phyloP scores from a whole-genome alignment of 192 early-diverging fungal genomes.

The Diversispora eburnea region DNA sequence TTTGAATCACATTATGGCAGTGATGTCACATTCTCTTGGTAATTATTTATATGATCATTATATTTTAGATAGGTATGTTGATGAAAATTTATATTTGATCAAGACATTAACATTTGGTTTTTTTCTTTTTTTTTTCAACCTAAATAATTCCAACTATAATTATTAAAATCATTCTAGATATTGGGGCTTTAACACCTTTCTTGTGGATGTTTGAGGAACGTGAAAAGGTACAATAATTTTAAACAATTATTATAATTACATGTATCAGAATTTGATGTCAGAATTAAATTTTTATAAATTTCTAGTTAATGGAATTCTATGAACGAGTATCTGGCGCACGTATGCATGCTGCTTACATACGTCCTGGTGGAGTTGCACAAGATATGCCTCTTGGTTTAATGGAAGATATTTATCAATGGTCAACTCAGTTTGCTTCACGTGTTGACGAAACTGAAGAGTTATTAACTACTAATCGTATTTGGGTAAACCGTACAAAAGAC shows the following conservation, averaged over 20 bases:
- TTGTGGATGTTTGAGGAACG: slow-evolving; percentile 99
- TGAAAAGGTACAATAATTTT: slow-evolving; percentile 58
- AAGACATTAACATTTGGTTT: neutral
- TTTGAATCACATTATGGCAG: slow-evolving; percentile 97
- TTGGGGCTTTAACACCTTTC: slow-evolving; percentile 97
- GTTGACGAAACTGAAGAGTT: slow-evolving; percentile 95
- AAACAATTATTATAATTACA: neutral
- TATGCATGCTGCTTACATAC: slow-evolving; percentile 96
- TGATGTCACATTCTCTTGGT: slow-evolving; percentile 92
- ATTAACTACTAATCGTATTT: slow-evolving; percentile 90
- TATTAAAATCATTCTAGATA: slow-evolving; percentile 43
- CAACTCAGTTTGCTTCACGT: slow-evolving; percentile 81
- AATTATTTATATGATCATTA: neutral
- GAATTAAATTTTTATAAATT: neutral
- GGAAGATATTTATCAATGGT: slow-evolving; percentile 96
- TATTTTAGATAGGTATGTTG: neutral
- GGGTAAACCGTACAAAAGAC: slow-evolving; percentile 83
- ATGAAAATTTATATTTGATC: neutral
- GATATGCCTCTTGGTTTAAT: slow-evolving; percentile 91
- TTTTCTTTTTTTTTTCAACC: neutral
- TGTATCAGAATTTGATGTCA: neutral
- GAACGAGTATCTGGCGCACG: slow-evolving; percentile 98
- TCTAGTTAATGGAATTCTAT: slow-evolving; percentile 92
- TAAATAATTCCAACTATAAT: neutral
- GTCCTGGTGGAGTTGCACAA: slow-evolving; percentile 91